Evolutionary conservation across 2,329 filamentous ascomycete species (phyloP), one percentile per base, ranked within the genome.

Genomic region (Metarhizium anisopliae): DNA sequence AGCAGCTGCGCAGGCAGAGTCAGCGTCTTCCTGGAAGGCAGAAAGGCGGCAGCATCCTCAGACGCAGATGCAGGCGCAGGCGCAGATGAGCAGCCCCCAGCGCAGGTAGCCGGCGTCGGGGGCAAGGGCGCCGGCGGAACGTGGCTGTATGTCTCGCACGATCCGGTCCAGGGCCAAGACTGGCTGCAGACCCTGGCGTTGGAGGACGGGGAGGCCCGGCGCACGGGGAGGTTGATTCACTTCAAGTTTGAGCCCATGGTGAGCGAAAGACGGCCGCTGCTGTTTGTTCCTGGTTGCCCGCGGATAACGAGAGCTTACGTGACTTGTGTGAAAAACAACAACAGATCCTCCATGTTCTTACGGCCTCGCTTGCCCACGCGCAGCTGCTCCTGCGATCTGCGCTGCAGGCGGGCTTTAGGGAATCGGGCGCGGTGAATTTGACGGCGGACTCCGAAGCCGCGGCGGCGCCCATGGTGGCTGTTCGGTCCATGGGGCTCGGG

Each of bases 191-290:
- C 61, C 3, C 59, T 73, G 30, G 63, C 61, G 6, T 58, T 73
- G 30, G 53, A 55, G 11, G 60, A 60, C 32, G 38, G 55, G 13
- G 42, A 36, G 29, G 29, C 4, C 10, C 6, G 1, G 40, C 5
- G 4, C 53, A 67, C 67, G 55, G 70, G 72, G 64, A 76, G 80
- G 65, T 71, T 81, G 69, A 78, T 96, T 52, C 90, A 93, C 70
- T 89, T 96, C 73, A 94, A 95, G 70, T 96, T 95, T 66, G 92
- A 96, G 69, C 90, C 92, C 4, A 91, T 96, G 90, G 92, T 95
- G 79, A 67, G 84, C 78, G 67, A 83, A 67, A 16, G 3, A 43
- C 11, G 40, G 16, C 25, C 25, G 25, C 25, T 25, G 25, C 25
- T 4, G 25, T 25, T 4, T 25, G 3, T 25, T 25, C 25, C 4